Evolutionary conservation across 768 basidiomycete genomes (phyloP).

Genomic region (Phylloporus sp.): DNA sequence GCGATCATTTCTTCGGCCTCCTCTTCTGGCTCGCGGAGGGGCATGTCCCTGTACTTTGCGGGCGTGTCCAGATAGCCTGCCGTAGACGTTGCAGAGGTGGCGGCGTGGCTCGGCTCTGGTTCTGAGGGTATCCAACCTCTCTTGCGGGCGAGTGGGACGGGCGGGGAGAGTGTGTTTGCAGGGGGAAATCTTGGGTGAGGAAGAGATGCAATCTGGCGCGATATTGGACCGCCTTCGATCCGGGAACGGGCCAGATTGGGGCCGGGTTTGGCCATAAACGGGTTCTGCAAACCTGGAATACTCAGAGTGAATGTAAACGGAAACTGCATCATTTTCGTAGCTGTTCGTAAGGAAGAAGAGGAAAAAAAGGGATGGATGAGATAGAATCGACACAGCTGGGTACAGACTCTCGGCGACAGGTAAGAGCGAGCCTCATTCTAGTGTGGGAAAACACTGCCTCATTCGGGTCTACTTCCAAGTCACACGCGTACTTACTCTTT

Average conservation of each 20-base stretch:
- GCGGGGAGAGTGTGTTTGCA: constrained; percentile 27
- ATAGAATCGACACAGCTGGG: not conserved
- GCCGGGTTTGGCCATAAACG: constrained; percentile 41
- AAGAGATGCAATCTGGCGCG: constrained; percentile 18
- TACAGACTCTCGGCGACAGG: too few relatives aligned
- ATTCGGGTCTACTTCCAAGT: too few relatives aligned
- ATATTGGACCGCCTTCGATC: constrained; percentile 22
- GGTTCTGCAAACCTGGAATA: constrained; percentile 63
- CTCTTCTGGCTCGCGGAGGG: constrained; percentile 27
- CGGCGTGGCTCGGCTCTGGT: constrained; percentile 50
- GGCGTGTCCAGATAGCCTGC: constrained; percentile 68
- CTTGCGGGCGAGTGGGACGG: constrained; percentile 46
- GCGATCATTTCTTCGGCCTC: constrained; percentile 45
- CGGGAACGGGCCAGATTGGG: constrained; percentile 19
- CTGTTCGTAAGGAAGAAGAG: constrained; percentile 18
- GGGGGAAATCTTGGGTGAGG: constrained; percentile 16
- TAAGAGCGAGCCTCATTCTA: too few relatives aligned
- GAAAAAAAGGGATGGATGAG: not conserved
- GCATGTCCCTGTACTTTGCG: constrained; percentile 49
- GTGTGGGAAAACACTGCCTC: constrained; percentile 7
- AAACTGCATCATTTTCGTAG: constrained; percentile 43
- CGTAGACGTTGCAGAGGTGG: constrained; percentile 48
- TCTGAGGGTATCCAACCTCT: constrained; percentile 70
- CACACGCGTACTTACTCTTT: too few relatives aligned
- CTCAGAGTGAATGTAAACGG: constrained; percentile 68